phyloP scores from a whole-genome alignment of 352 stramenopile genomes.

The Labyrinthula sp. region DNA sequence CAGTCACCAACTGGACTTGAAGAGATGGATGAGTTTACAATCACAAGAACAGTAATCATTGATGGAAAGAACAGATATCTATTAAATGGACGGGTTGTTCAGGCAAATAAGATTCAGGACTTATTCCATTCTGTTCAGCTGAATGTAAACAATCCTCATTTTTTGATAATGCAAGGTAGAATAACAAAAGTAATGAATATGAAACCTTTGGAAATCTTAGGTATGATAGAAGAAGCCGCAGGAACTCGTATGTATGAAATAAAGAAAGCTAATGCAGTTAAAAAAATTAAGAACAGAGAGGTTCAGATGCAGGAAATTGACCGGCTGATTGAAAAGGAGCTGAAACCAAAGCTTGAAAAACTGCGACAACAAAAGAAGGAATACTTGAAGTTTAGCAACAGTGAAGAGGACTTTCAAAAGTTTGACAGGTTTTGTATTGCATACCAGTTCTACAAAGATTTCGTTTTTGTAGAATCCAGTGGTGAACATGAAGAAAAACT shows the following conservation, averaged over 20 bases:
- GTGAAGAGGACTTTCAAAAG: constrained; percentile 90
- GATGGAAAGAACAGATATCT: constrained; percentile 97
- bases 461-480: constrained; percentile 33
- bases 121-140: constrained; percentile 99
- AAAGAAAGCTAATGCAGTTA: constrained; percentile 87
- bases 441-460: constrained; percentile 41
- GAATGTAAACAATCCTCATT: constrained; percentile 99
- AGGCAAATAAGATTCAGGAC: constrained; percentile 92
- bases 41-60: constrained; percentile 87
- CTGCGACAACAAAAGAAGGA: constrained; percentile 82
- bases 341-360: constrained; percentile 94
- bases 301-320: constrained; percentile 98
- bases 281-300: constrained; percentile 98
- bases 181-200: constrained; percentile 87
- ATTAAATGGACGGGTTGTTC: constrained; percentile 90
- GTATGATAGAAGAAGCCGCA: constrained; percentile 98
- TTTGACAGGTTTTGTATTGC: constrained; percentile 90
- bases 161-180: constrained; percentile 95
- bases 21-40: constrained; percentile 86
- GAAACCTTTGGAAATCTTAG: constrained; percentile 95
- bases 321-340: constrained; percentile 81
- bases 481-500: constrained; percentile 27
- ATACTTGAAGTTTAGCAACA: constrained; percentile 92
- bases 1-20: constrained; percentile 84
- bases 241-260: constrained; percentile 99